These are phyloP conservation scores for Botryotinia narcissicola DNA, from an alignment of 2,329 filamentous ascomycete species.

Conservation along the genomic window DNA sequence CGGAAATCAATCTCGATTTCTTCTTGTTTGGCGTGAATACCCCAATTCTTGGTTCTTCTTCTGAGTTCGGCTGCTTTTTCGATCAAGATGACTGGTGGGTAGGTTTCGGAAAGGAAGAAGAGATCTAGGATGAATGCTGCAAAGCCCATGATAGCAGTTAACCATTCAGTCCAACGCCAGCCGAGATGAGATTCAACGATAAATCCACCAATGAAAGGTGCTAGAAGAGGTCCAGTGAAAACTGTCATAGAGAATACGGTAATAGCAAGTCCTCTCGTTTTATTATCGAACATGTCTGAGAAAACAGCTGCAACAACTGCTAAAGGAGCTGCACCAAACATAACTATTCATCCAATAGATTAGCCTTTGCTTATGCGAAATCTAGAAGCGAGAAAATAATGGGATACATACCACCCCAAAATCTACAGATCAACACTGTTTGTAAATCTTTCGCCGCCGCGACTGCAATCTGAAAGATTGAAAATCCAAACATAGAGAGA, in stretches of 20 bases:
- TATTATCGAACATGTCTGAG: conserved; percentile 68
- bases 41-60: conserved; percentile 65
- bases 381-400: background rate
- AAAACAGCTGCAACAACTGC: conserved; percentile 70
- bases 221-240: conserved; percentile 65
- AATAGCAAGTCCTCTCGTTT: conserved; percentile 56
- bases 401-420: conserved; percentile 62
- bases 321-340: conserved; percentile 67
- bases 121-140: conserved; percentile 57
- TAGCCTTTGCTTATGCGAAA: background rate
- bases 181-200: conserved; percentile 60
- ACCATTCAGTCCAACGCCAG: conserved; percentile 73
- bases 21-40: conserved; percentile 69
- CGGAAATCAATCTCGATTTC: conserved; percentile 66
- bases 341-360: conserved; percentile 37
- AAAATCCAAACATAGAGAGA: conserved; percentile 65
- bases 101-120: conserved; percentile 66
- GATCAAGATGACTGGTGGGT: conserved; percentile 64
- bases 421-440: conserved; percentile 67
- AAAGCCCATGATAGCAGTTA: conserved; percentile 62
- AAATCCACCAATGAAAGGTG: conserved; percentile 68
- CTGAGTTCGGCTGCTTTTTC: conserved; percentile 60
- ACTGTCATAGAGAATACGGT: conserved; percentile 60
- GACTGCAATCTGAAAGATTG: conserved; percentile 63
- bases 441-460: conserved; percentile 67